Evolutionary conservation across 352 stramenopile genomes (phyloP).

Genomic region (Blastocystis sp.): DNA sequence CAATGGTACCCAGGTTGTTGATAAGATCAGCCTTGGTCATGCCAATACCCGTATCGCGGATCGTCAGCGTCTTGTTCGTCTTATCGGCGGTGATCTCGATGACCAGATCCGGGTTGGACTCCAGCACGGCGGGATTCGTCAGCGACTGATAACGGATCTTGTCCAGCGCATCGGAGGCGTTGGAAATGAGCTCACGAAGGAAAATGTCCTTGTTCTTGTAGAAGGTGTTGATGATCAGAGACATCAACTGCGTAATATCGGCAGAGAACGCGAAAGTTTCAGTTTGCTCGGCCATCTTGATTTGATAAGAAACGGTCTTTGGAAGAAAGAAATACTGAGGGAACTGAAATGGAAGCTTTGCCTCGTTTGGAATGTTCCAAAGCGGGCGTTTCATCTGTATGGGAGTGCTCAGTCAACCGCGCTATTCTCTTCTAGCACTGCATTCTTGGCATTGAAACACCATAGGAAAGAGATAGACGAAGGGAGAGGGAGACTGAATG

Average conservation of each 20-base stretch:
- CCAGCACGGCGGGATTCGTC: slow-evolving; percentile 89
- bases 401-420: neutral
- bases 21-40: slow-evolving; percentile 76
- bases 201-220: slow-evolving; percentile 99
- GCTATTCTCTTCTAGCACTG: too few relatives aligned
- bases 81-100: slow-evolving; percentile 99
- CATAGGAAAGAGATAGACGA: neutral
- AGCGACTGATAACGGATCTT: slow-evolving; percentile 95
- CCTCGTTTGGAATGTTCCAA: neutral
- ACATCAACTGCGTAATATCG: slow-evolving; percentile 99
- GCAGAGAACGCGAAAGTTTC: slow-evolving; percentile 98
- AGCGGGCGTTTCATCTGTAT: neutral
- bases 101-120: slow-evolving; percentile 92
- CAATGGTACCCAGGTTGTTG: slow-evolving; percentile 99
- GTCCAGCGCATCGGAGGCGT: slow-evolving; percentile 90
- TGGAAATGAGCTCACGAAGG: slow-evolving; percentile 86
- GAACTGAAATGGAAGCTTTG: neutral
- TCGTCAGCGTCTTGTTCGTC: slow-evolving; percentile 96
- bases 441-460: neutral
- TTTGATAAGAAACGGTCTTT: too few relatives aligned
- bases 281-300: slow-evolving; percentile 76
- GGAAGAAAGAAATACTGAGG: neutral
- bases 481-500: neutral
- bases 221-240: slow-evolving; percentile 92
- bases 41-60: slow-evolving; percentile 73